Base-by-base conservation (phyloP, 495 filamentous ascomycete species). In the Podospora bellae-mahoneyi region DNA sequence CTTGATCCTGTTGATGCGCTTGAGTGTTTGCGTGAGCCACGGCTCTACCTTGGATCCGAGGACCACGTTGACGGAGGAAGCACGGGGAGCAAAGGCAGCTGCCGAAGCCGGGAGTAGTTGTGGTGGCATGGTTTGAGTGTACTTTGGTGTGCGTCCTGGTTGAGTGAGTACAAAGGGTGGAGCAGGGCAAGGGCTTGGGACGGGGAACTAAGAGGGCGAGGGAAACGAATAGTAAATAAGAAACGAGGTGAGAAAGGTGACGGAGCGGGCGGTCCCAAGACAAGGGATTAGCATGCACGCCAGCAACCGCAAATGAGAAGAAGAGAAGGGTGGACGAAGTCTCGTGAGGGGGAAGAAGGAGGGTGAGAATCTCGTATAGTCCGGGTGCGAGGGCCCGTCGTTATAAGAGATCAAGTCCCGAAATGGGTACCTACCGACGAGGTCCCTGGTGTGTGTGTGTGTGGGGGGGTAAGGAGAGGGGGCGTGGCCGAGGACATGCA, bases 1-100 rank as follows among this genome's bases (percentile, higher is more conserved):
- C 87, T 99, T 99, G 79, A 98, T 88, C 69, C 92, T 88, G 84
- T 97, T 98, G 81, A 97, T 93, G 77, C 95, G 89, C 84, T 99
- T 99, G 72, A 99, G 83, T 20, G 96, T 96, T 71, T 91, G 90
- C 5, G 95, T 99, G 79, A 99, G 86, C 94, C 96, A 99, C 65
- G 94, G 92, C 83, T 97, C 95, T 73, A 98, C 92, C 84, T 94
- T 96, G 74, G 88, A 90, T 73, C 90, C 92, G 72, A 99, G 84
- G 71, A 99, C 95, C 70, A 99, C 90, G 76, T 94, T 99, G 68
- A 94, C 93, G n/a, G 93, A 90, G 3, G 92, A 91, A 56, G 85
- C 85, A 69, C 95, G 88, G 69, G 96, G 94, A 71, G 96, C 95
- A 83, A 98, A 99, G 72, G 95, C 94, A 68, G 94, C 93, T 57